phyloP scores from a whole-genome alignment of 2,329 filamentous ascomycete genomes.

The Aureobasidium melanogenum region DNA sequence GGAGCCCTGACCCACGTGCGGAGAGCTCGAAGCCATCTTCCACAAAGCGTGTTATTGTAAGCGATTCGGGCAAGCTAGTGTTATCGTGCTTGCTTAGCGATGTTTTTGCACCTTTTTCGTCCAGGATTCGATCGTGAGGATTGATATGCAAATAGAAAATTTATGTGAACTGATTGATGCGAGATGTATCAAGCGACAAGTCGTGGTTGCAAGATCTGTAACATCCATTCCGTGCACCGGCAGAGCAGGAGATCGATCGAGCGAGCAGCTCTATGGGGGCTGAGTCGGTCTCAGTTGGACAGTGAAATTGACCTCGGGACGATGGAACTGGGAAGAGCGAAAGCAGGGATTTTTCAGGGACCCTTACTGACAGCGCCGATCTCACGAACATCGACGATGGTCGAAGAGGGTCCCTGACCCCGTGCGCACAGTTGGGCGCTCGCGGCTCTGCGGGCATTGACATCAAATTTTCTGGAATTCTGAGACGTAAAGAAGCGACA shows the following conservation, averaged over 20 bases:
- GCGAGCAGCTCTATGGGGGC: background rate
- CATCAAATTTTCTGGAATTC: background rate
- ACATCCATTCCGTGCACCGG: background rate
- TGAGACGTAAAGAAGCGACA: background rate
- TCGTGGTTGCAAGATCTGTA: background rate
- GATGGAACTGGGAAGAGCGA: background rate
- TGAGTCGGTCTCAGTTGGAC: background rate
- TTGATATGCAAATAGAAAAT: too few species aligned
- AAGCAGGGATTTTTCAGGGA: constrained; percentile 6
- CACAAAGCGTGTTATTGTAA: background rate
- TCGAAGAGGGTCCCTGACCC: background rate
- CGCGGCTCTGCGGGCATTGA: constrained; percentile 5
- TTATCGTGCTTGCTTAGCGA: background rate
- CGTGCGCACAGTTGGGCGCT: background rate
- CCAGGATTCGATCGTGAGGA: background rate
- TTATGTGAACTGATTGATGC: background rate
- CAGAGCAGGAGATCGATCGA: background rate
- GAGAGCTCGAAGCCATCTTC: background rate
- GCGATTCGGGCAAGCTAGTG: background rate
- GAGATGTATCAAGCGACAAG: background rate
- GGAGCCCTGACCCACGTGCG: constrained; percentile 1
- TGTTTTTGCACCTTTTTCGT: background rate
- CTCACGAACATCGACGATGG: constrained; percentile 1
- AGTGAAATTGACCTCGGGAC: constrained; percentile 4
- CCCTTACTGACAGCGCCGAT: constrained; percentile 5